Base-by-base conservation (phyloP, 306 rosid genomes). In the Casuarina glauca region DNA sequence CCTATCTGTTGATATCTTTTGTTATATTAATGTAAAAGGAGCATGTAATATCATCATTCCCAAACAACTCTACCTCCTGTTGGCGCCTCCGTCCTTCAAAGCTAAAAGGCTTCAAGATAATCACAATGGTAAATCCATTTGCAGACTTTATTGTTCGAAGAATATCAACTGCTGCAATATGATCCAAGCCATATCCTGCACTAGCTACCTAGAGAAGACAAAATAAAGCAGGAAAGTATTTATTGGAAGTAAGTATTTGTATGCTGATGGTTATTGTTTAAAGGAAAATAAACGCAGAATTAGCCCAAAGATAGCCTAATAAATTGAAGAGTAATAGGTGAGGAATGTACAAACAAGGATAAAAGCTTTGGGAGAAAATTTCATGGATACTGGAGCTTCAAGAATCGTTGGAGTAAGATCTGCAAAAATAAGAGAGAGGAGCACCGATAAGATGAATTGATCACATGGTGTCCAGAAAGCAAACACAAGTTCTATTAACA, bases 271-370 rank as follows among this genome's bases (percentile, higher is more conserved):
- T 42, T 4, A 16, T 15, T 41, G 46, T 66, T 66, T 39, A 66
- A n/a, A 39, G 70, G 8, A 66, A 66, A 67, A 15, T 42, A 64
- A 7, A n/a, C 35, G n/a, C 45, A 17, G 19, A 67, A 8, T 42
- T 42, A 67, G 17, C 10, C 16, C 19, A 62, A 80, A 78, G 38
- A 76, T 62, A 76, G 46, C 46, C 6, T 43, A 69, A 77, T 46
- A 35, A 43, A 73, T 77, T 66, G 45, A 83, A 82, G 86, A 85
- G 82, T 76, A 82, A 75, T 68, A 87, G 88, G 82, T 79, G 87
- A 91, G 97, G 88, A 91, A 95, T 89, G 98, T 92, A 91, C 98
- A 92, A 92, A 92, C 98, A 95, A 95, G 98, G 84, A 95, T 82
- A 83, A 95, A 75, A 81, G 97, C 85, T 86, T 90, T 89, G 82